Percentiles rank a stretch among this genome's conserved stretches.
phyloP scores from a whole-genome alignment of 2,329 filamentous ascomycete species.

The Ploettnerulaceae sp. region DNA sequence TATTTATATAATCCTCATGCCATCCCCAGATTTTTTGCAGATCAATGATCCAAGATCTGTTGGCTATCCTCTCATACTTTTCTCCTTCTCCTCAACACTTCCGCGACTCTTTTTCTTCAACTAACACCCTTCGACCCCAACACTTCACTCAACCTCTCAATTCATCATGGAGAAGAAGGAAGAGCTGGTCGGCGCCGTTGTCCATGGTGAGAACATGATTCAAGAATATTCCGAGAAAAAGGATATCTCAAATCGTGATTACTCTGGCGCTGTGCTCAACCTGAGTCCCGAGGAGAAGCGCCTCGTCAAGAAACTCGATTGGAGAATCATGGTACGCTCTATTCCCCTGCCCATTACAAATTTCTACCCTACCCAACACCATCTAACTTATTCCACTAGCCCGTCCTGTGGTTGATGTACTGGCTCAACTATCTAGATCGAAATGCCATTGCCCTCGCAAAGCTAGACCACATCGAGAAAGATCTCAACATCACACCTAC shows the following conservation, averaged over 20 bases:
- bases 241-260: conserved; percentile 2
- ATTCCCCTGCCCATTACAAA: not conserved
- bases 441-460: conserved; percentile 23
- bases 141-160: not conserved
- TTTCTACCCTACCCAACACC: no score
- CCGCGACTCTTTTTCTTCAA: not conserved
- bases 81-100: not conserved
- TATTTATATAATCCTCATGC: conserved; percentile 2
- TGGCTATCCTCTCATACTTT: not conserved
- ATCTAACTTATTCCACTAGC: conserved; percentile 13
- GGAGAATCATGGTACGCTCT: conserved; percentile 5
- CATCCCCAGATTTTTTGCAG: not conserved
- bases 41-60: not conserved
- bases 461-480: conserved; percentile 15
- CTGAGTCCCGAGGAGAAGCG: conserved; percentile 1
- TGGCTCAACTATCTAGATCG: conserved; percentile 35
- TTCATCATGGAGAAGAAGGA: conserved; percentile 6
- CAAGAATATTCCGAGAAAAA: not conserved
- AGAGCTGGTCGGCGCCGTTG: not conserved
- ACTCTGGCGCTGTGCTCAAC: conserved; percentile 2
- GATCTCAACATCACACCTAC: conserved; percentile 33
- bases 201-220: conserved; percentile 1
- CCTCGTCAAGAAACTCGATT: conserved; percentile 6
- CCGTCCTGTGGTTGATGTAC: conserved; percentile 28
- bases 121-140: no score